Base-by-base conservation (phyloP, 805 yeast genomes). In the Dipodascopsis tothii region DNA sequence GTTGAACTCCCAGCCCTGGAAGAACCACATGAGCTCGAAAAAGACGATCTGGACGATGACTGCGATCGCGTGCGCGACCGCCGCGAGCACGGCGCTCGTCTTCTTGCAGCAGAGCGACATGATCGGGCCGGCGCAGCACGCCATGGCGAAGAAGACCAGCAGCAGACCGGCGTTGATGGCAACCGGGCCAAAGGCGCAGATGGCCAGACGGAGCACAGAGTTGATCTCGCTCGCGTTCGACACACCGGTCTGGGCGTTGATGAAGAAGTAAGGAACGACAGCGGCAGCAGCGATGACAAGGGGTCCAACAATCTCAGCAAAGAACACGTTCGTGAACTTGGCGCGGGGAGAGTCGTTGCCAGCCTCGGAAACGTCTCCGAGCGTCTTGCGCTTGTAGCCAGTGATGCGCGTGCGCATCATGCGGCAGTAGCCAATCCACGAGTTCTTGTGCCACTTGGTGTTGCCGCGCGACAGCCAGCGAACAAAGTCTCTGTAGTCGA, bases 61-160 rank as follows among this genome's bases (percentile, higher is more conserved):
- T 16, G 96, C 87, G 58, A 85, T 72, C 69, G 95, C 96, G 62
- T 92, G 98, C 18, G 97, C 95, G 63, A 92, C 68, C 60, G 85
- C 96, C 33, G 99, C 99, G 69, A 80, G 80, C 33, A 86, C 94
- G 7, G 96, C 81, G 69, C 95, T 95, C 40, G 96, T 88, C 74
- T 84, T 82, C 78, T 88, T 88, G 72, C 97, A 90, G 69, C 98
- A 90, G 70, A 88, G 66, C 46, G 92, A 92, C 54, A 90, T 77
- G 62, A 90, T 58, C 57, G 99, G 98, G 65, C 99, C 99, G 22
- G 95, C 85, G 74, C 96, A 92, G 70, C 98, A 92, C 14, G 96
- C 84, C 67, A 88, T 62, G 57, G 78, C 86, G 57, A 84, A 72
- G 67, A 90, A 76, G 54, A 83, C 74, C 59, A 74, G 76, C 55